These are phyloP conservation scores for Penicillium sp. DNA, from an alignment of 2,329 filamentous ascomycete species.

Conservation along the genomic window DNA sequence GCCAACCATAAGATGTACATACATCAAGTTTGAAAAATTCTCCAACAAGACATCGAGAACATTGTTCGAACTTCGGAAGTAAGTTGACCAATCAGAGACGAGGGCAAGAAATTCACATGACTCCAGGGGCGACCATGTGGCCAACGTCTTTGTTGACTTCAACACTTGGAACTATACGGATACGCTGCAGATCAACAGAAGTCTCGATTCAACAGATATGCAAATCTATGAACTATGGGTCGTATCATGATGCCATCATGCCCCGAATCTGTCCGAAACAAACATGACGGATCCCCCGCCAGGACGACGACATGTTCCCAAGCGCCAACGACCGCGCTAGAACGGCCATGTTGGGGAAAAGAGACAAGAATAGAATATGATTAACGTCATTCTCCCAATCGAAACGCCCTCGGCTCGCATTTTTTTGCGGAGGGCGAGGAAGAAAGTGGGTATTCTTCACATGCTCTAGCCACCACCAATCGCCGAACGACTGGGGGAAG, in stretches of 20 bases:
- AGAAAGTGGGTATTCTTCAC: slow-evolving; percentile 16
- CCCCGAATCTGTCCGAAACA: not conserved
- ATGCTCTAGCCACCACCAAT: slow-evolving; percentile 14
- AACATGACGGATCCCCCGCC: not conserved
- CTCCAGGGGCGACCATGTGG: not conserved
- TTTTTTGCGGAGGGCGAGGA: slow-evolving; percentile 14
- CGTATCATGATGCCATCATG: not conserved
- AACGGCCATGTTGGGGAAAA: slow-evolving; percentile 14
- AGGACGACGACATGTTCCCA: not conserved
- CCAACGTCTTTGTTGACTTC: not conserved
- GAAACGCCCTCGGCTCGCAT: slow-evolving; percentile 16
- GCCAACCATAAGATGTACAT: not conserved
- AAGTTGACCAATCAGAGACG: not conserved
- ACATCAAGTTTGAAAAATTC: too few relatives aligned
- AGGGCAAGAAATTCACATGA: slow-evolving; percentile 6
- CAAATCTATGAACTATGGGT: not conserved
- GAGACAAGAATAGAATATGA: slow-evolving; percentile 9
- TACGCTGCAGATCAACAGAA: not conserved
- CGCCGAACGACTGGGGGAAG: slow-evolving; percentile 9
- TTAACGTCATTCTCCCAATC: slow-evolving; percentile 17
- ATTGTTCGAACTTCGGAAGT: not conserved
- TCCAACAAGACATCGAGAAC: not conserved
- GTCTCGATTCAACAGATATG: too few relatives aligned
- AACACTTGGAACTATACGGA: not conserved
- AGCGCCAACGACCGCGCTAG: slow-evolving; percentile 2